These are phyloP conservation scores for Micractinium sp. DNA, from an alignment of 139 green algal genomes.

Conservation along the genomic window DNA sequence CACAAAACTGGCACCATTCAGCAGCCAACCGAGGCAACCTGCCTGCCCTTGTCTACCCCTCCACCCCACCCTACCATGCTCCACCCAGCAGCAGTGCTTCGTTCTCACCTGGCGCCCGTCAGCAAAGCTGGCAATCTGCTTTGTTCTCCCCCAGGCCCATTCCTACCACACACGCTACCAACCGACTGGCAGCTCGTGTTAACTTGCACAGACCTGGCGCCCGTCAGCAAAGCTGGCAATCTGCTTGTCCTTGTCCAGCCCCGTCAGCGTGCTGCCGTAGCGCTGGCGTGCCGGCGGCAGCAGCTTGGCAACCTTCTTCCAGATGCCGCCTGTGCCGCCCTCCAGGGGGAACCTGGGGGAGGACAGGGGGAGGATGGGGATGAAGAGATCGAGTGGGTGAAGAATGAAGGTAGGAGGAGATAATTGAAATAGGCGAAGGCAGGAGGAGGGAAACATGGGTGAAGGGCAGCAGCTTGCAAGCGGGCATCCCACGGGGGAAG, in stretches of 20 bases:
- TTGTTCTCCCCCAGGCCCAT: background rate
- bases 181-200: too few relatives aligned
- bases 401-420: background rate
- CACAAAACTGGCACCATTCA: too few relatives aligned
- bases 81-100: too few relatives aligned
- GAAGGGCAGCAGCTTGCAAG: too few relatives aligned
- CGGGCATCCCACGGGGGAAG: too few relatives aligned
- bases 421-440: too few relatives aligned
- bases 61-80: too few relatives aligned
- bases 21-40: too few relatives aligned
- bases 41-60: too few relatives aligned
- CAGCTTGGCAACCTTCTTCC: slow-evolving; percentile 84
- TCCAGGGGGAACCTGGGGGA: slow-evolving; percentile 75
- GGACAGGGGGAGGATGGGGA: background rate
- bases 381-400: background rate
- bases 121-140: slow-evolving; percentile 59
- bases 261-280: slow-evolving; percentile 65
- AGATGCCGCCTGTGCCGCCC: slow-evolving; percentile 91
- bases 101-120: too few relatives aligned
- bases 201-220: background rate
- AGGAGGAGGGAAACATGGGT: too few relatives aligned
- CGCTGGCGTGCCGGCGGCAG: slow-evolving; percentile 78
- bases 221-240: slow-evolving; percentile 50
- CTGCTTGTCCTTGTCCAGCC: slow-evolving; percentile 80
- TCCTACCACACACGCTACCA: too few relatives aligned